Evolutionary conservation across 257 asterid genomes (phyloP), one percentile per base, ranked within the genome.

Genomic region (Henckelia pumila): DNA sequence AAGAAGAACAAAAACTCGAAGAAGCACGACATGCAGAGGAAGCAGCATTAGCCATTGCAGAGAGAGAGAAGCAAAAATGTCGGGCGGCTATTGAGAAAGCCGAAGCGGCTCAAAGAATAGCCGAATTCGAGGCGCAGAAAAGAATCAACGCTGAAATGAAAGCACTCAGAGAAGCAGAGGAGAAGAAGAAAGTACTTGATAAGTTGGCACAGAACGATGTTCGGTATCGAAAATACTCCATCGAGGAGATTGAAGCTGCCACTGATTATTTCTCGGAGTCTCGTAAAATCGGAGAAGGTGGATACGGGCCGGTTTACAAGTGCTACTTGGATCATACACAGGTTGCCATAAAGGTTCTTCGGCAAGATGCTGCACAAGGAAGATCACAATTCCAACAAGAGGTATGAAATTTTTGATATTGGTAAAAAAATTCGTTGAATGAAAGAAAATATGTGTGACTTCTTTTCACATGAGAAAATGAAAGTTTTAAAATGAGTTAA

Each of bases 361-460:
- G 97, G 6, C 94, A 97, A 0, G 98, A 92, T 40, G 98, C 98
- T 19, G 95, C 95, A 58, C 98, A 88, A 71, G 98, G 98, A 74
- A 77, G 85, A 81, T 86, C 96, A 58, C 98, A 92, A 61, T 92
- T 92, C 74, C 97, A 90, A 74, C 97, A 93, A 84, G 99, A 90
- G 96, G 96, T 91, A 74, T 0, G 69, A 50, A 61, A 47, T 1
- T 16, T n/a, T n/a, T n/a, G n/a, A n/a, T n/a, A n/a, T n/a, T n/a
- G n/a, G n/a, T n/a, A n/a, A n/a, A n/a, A n/a, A n/a, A n/a, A n/a
- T n/a, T n/a, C n/a, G n/a, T n/a, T n/a, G n/a, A n/a, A n/a, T n/a
- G n/a, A n/a, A n/a, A n/a, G n/a, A n/a, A n/a, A n/a, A n/a, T n/a
- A n/a, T n/a, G n/a, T n/a, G n/a, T n/a, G n/a, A n/a, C n/a, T n/a